Evolutionary conservation across 371 early-diverging fungal species (phyloP), one percentile per base, ranked within the genome.

Genomic region (Polyrhizophydium stewartii): DNA sequence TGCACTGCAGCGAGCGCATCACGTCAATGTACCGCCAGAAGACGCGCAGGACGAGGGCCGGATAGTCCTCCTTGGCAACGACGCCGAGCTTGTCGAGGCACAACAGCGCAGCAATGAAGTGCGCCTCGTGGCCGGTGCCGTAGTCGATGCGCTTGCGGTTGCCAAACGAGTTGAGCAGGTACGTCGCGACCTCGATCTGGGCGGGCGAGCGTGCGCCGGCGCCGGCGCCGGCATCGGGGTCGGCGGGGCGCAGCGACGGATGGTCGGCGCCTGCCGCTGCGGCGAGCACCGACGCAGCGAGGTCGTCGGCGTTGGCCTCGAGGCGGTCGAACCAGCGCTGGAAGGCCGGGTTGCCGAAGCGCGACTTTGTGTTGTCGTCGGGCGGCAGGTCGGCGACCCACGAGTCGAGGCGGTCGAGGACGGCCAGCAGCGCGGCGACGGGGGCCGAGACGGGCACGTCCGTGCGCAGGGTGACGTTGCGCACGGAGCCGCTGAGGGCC

Each of bases 121-220:
- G 93, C 1, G 93, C 88, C 81, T 99, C 99, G 67, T 99, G 99
- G 3, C 99, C 99, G 12, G 99, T 99, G 31, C 99, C 99, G 75
- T 98, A 99, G 80, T 99, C 99, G 47, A 99, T 94, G 61, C 99
- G 85, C 62, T 85, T 86, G 25, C 85, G 76, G 72, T 97, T 92
- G 27, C 99, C 99, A 86, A 96, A 98, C 62, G 89, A 87, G 70
- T 92, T 87, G 33, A 82, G 64, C 41, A 97, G 81, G 76, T 99
- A 99, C 38, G 74, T 73, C 31, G 86, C 67, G 1, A 92, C 81
- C 78, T 96, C 95, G 16, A 67, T 64, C 80, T 78, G 22, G 73
- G 83, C 52, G 63, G 59, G 69, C 19, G 27, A 58, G 45, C 55
- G 27, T 56, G 60, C 63, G 62, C 82, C 61, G 19, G 64, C 70